Conservation (phyloP, 2,329 filamentous ascomycete species). For the Xylariaceae sp. region DNA sequence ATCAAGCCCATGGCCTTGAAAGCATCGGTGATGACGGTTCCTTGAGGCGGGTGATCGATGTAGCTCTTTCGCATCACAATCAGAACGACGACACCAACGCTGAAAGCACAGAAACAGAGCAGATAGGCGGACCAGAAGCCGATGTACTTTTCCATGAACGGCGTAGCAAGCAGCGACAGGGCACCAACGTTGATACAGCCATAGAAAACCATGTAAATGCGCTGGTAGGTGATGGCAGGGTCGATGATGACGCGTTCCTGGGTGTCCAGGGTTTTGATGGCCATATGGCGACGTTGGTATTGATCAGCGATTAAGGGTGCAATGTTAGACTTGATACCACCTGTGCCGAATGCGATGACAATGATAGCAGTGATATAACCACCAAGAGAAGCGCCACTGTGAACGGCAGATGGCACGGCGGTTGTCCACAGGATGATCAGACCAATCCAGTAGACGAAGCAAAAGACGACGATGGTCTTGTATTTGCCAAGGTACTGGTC, state of each 20-base stretch:
- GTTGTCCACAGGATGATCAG: conserved; percentile 50
- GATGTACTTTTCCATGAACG: conserved; percentile 61
- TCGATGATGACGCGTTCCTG: conserved; percentile 59
- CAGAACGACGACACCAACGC: conserved; percentile 50
- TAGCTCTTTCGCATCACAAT: conserved; percentile 40
- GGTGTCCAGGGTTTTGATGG: conserved; percentile 47
- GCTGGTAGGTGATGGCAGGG: conserved; percentile 59
- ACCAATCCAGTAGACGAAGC: conserved; percentile 52
- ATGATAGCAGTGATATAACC: conserved; percentile 53
- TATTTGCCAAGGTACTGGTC: conserved; percentile 55
- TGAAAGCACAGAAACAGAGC: conserved; percentile 54
- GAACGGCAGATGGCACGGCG: conserved; percentile 35
- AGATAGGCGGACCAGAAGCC: conserved; percentile 59
- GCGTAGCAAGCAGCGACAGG: conserved; percentile 62
- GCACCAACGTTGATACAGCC: conserved; percentile 62
- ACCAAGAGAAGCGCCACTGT: conserved; percentile 38
- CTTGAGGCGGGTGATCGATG: conserved; percentile 50
- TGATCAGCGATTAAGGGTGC: conserved; percentile 59
- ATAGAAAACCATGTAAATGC: conserved; percentile 62
- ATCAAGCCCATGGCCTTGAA: conserved; percentile 48
- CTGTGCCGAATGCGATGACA: conserved; percentile 61
- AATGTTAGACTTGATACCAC: conserved; percentile 64
- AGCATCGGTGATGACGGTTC: conserved; percentile 56
- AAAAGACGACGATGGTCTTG: conserved; percentile 55
- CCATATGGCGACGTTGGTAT: conserved; percentile 49